Conservation (phyloP, 2,329 filamentous ascomycete genomes). For the Blumeriella jaapii region DNA sequence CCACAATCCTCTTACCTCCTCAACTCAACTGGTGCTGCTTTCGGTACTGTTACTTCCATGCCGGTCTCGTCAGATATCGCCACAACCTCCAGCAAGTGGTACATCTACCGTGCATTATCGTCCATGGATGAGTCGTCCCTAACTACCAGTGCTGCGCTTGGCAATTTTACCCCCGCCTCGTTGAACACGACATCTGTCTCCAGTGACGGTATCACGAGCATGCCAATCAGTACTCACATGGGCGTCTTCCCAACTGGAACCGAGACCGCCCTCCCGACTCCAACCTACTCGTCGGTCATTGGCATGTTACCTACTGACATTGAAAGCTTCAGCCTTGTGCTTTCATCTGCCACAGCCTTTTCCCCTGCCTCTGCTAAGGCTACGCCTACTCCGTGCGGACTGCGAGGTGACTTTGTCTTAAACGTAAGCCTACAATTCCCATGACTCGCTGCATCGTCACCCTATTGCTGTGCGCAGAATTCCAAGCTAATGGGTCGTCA, state of each 20-base stretch:
- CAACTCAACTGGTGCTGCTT: background rate
- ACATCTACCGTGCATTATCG: background rate
- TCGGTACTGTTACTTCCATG: conserved; percentile 3
- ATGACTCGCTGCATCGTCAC: background rate
- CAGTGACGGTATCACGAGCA: background rate
- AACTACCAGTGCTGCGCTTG: background rate
- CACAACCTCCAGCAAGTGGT: background rate
- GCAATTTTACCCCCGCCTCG: background rate
- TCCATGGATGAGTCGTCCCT: background rate
- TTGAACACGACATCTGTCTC: background rate
- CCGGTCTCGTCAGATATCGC: background rate
- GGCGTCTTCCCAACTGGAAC: background rate
- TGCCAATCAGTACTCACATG: background rate
- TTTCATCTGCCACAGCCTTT: too few species aligned
- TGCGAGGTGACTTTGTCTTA: conserved; percentile 21
- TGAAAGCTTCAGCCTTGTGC: too few species aligned
- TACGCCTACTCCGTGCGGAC: conserved; percentile 13
- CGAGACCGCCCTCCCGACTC: too few species aligned
- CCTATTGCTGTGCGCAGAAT: background rate
- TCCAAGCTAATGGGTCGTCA: conserved; percentile 5
- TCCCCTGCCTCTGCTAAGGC: background rate
- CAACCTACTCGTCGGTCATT: background rate
- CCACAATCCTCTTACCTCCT: background rate
- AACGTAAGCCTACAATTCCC: conserved; percentile 15
- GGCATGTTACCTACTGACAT: background rate